These are phyloP conservation scores for Cornus kousa DNA, from an alignment of 148 eudicot species.

Conservation along the genomic window DNA sequence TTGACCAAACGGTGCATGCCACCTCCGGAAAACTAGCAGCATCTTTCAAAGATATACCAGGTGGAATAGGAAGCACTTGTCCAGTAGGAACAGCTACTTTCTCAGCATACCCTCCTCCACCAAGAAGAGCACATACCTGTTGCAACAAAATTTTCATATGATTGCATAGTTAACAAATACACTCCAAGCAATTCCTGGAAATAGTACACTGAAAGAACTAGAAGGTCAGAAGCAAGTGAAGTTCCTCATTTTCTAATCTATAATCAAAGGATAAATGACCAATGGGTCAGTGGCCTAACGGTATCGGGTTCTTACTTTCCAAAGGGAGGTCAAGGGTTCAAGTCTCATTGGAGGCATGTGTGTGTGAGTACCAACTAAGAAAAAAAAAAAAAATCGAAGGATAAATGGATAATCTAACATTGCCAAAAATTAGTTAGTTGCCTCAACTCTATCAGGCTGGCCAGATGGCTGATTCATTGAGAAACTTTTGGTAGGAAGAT, in stretches of 20 bases:
- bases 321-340: too few species aligned
- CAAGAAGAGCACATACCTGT: slow-evolving; percentile 90
- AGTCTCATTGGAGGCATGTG: too few species aligned
- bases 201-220: not conserved
- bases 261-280: not conserved
- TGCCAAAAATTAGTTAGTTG: too few species aligned
- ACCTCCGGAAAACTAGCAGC: slow-evolving; percentile 97
- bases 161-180: not conserved
- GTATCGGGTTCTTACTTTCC: too few species aligned
- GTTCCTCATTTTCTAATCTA: not conserved
- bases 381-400: too few species aligned
- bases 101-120: slow-evolving; percentile 98
- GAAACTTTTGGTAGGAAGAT: not conserved
- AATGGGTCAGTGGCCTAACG: too few species aligned
- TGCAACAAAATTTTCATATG: slow-evolving; percentile 2
- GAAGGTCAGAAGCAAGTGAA: not conserved
- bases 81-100: slow-evolving; percentile 81
- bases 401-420: not conserved
- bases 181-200: not conserved
- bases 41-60: slow-evolving; percentile 74
- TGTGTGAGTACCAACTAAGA: too few species aligned
- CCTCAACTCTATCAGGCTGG: too few species aligned
- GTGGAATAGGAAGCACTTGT: slow-evolving; percentile 78
- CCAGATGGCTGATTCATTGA: too few species aligned
- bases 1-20: slow-evolving; percentile 99